Evolutionary conservation across 148 eudicot species (phyloP).

Genomic region (Cornus florida): DNA sequence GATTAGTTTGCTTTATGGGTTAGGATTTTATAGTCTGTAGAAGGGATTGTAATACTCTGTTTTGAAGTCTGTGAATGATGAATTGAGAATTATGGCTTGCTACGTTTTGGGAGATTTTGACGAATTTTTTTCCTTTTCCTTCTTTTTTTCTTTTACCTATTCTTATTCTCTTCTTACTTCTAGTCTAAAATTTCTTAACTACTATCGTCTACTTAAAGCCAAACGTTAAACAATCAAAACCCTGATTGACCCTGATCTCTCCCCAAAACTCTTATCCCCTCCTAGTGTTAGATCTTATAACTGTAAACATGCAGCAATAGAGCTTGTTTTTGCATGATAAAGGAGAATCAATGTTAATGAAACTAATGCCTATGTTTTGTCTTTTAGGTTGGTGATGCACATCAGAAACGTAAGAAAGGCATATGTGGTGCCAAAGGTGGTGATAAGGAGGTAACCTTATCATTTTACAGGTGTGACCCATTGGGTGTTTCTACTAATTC

Average conservation of each 20-base stretch:
- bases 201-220: neutral
- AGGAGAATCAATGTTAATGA: neutral
- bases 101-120: neutral
- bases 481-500: neutral
- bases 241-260: neutral
- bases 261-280: neutral
- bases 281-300: neutral
- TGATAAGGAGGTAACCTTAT: constrained; percentile 83
- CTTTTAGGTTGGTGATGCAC: too few relatives aligned
- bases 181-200: too few relatives aligned
- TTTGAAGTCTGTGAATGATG: too few relatives aligned
- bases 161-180: neutral
- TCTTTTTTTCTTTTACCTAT: neutral
- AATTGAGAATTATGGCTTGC: neutral
- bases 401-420: too few relatives aligned
- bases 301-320: neutral
- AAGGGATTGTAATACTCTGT: too few relatives aligned
- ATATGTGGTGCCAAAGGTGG: too few relatives aligned
- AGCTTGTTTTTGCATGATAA: neutral
- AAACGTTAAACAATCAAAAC: neutral
- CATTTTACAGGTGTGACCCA: neutral
- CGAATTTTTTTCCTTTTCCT: neutral
- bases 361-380: too few relatives aligned
- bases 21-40: too few relatives aligned
- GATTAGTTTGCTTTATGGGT: too few relatives aligned